These are phyloP conservation scores for Boechera retrofracta DNA, from an alignment of 345 rosid species.

Conservation along the genomic window DNA sequence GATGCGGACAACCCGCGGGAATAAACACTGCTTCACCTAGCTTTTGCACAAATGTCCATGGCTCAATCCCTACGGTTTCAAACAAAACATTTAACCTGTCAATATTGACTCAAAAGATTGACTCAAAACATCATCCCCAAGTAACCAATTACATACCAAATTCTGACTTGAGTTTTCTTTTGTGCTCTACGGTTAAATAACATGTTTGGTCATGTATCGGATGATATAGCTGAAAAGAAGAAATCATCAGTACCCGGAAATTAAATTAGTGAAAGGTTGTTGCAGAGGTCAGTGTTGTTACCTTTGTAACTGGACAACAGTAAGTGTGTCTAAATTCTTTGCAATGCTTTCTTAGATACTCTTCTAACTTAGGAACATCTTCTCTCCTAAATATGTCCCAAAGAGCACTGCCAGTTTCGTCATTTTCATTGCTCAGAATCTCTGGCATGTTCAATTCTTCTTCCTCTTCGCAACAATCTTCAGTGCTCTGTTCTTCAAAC, in stretches of 20 bases:
- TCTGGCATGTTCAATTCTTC: conserved; percentile 25
- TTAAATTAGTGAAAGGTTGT: not conserved
- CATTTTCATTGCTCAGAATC: conserved; percentile 28
- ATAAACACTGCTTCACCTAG: conserved; percentile 93
- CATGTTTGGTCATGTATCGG: conserved; percentile 88
- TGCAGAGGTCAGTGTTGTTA: conserved; percentile 30
- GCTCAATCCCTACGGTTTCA: conserved; percentile 63
- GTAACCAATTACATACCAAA: conserved; percentile 51
- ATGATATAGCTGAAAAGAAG: conserved; percentile 60
- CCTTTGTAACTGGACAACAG: conserved; percentile 71
- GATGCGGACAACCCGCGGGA: conserved; percentile 98
- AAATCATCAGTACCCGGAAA: not conserved
- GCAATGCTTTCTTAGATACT: conserved; percentile 68
- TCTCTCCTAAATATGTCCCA: conserved; percentile 97
- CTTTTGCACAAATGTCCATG: conserved; percentile 88
- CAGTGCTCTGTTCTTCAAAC: conserved; percentile 49
- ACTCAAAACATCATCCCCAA: not conserved
- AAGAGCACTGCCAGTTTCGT: conserved; percentile 62
- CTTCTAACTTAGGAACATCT: conserved; percentile 80
- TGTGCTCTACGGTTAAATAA: conserved; percentile 73
- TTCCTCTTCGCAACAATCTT: conserved; percentile 24
- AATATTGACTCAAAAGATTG: not conserved
- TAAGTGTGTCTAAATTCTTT: conserved; percentile 76
- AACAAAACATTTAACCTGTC: not conserved
- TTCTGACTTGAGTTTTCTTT: conserved; percentile 75